Evolutionary conservation across 495 filamentous ascomycete genomes (phyloP).

Genomic region (Penicillium ucsense): DNA sequence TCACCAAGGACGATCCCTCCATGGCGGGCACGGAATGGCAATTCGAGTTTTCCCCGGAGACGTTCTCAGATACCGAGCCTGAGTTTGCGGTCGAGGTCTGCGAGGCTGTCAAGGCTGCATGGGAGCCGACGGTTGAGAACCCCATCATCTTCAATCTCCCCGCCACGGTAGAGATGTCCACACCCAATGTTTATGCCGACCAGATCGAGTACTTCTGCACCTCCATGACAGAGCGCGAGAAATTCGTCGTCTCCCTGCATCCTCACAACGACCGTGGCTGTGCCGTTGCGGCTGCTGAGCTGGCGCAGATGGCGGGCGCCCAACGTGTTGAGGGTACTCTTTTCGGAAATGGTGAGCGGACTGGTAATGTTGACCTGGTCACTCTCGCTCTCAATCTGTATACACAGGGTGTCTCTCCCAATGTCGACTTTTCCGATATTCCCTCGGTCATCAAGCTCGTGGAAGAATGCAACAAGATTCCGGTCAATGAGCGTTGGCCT

Average conservation of each 20-base stretch:
- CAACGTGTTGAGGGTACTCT: slow-evolving; percentile 91
- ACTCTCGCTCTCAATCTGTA: slow-evolving; percentile 93
- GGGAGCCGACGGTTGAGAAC: slow-evolving; percentile 72
- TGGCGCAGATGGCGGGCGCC: slow-evolving; percentile 96
- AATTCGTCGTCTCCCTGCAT: slow-evolving; percentile 76
- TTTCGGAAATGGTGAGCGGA: slow-evolving; percentile 93
- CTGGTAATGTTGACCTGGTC: slow-evolving; percentile 93
- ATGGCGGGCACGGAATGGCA: slow-evolving; percentile 72
- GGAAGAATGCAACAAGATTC: slow-evolving; percentile 90
- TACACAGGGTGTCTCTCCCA: slow-evolving; percentile 82
- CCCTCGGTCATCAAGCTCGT: slow-evolving; percentile 81
- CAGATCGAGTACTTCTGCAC: slow-evolving; percentile 94
- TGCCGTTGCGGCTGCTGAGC: slow-evolving; percentile 76
- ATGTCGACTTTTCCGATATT: slow-evolving; percentile 89
- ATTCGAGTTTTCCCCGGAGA: slow-evolving; percentile 95
- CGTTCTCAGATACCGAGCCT: slow-evolving; percentile 82
- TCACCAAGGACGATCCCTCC: slow-evolving; percentile 90
- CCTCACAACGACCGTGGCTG: slow-evolving; percentile 94
- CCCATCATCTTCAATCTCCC: slow-evolving; percentile 97
- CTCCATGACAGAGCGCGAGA: slow-evolving; percentile 67
- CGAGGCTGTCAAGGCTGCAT: slow-evolving; percentile 91
- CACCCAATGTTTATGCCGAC: slow-evolving; percentile 93
- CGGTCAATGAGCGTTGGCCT: slow-evolving; percentile 77
- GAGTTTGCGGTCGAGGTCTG: slow-evolving; percentile 80
- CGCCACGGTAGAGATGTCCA: slow-evolving; percentile 92